Evolutionary conservation across 148 eudicot species (phyloP), one percentile per base, ranked within the genome.

Genomic region (Camellia japonica): DNA sequence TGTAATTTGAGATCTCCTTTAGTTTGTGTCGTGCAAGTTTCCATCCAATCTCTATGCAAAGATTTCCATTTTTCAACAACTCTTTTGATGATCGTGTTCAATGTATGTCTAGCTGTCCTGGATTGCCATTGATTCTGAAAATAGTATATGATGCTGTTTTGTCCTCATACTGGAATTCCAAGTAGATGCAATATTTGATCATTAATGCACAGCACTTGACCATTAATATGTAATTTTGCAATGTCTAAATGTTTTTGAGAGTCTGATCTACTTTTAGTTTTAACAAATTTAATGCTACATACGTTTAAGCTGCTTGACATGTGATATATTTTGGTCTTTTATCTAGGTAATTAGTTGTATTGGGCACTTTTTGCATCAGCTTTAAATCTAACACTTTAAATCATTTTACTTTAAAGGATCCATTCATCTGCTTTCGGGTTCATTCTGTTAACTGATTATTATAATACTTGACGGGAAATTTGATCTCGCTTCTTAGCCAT

Each of bases 221-320:
- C 16, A 66, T 66, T 38, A 66, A 66, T 44, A 13, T 58, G 7
- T 58, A 15, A 19, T 16, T 56, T 74, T 4, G 49, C 65, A n/a
- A 41, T 58, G 4, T 74, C 47, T 13, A 38, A 7, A 7, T 2
- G 5, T 41, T 65, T 74, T 73, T 10, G 19, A 52, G 10, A 52
- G 10, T 52, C 61, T 16, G 6, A 54, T 54, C 23, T 73, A 9
- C 7, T 11, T 73, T 30, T 73, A 7, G 38, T 41, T 9, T 54
- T 54, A 41, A 41, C 46, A 58, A 59, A 60, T 74, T 59, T 74
- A 74, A 58, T 74, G 65, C 49, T 74, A 6, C 51, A 41, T 58
- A 73, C n/a, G 18, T n/a, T 74, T 56, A 52, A 52, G 75, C 61
- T 51, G 61, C 41, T 20, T 55, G 75, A 44, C 52, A 44, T 19